These are phyloP conservation scores for Penicillium odoratum DNA, from an alignment of 495 filamentous ascomycete genomes.

Conservation along the genomic window DNA sequence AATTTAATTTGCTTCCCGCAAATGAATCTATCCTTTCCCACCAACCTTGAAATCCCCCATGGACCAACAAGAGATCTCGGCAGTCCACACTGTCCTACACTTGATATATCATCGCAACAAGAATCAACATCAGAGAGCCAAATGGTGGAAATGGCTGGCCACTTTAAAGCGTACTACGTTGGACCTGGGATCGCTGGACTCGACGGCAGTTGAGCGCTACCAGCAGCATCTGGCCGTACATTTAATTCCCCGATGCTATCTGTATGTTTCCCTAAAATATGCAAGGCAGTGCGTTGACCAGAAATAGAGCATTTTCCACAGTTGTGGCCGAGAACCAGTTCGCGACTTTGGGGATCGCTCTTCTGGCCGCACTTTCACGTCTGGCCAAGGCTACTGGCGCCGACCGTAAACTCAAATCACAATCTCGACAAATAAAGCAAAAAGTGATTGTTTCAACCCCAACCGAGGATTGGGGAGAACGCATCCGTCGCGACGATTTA, in stretches of 20 bases:
- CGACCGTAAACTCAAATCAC: slow-evolving; percentile 21
- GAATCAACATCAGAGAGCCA: slow-evolving; percentile 71
- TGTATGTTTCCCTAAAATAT: slow-evolving; percentile 26
- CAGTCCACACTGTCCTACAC: slow-evolving; percentile 49
- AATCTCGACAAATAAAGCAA: background rate
- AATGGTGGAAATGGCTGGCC: slow-evolving; percentile 73
- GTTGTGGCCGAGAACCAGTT: slow-evolving; percentile 72
- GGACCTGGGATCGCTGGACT: slow-evolving; percentile 47
- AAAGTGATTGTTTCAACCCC: background rate
- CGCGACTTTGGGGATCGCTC: slow-evolving; percentile 73
- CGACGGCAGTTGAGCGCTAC: slow-evolving; percentile 6
- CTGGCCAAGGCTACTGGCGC: slow-evolving; percentile 48
- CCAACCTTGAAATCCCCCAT: slow-evolving; percentile 13
- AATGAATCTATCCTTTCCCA: background rate
- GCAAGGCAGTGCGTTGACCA: slow-evolving; percentile 5
- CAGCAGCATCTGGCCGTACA: slow-evolving; percentile 31
- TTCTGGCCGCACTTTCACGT: slow-evolving; percentile 65
- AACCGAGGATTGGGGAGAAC: slow-evolving; percentile 37
- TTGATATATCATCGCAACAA: slow-evolving; percentile 75
- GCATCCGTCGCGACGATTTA: slow-evolving; percentile 24
- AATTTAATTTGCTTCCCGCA: too few species aligned
- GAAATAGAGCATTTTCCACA: slow-evolving; percentile 62
- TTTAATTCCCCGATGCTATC: slow-evolving; percentile 45
- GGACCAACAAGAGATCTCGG: slow-evolving; percentile 32
- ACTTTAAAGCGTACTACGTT: slow-evolving; percentile 62